Evolutionary conservation across 1,139 yeast species (phyloP), one percentile per base, ranked within the genome.

Genomic region (Sugiyamaella sp.): DNA sequence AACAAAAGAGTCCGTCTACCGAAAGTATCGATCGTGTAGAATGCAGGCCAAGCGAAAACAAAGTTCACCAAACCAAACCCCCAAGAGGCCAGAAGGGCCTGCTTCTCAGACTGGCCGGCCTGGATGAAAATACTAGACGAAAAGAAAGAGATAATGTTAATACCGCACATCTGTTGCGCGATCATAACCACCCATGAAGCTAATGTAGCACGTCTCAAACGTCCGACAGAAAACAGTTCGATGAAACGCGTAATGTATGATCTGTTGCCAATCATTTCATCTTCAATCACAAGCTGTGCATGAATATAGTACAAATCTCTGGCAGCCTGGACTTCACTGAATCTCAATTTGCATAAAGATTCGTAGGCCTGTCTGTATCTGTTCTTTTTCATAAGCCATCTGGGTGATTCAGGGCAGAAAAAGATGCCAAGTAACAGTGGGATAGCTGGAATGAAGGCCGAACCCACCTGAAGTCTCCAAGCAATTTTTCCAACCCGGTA

Each of bases 91-190:
- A 85, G 71, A 65, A 89, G 72, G 0, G 95, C 84, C 17, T 49
- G 33, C 24, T 27, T 42, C 22, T 52, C 52, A n/a, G 39, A 29
- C 19, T 33, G 27, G n/a, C 53, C 46, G 6, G 61, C 56, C 4
- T 46, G 39, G 6, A 46, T 48, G 46, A 59, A 59, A 32, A 59
- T 59, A 12, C 59, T 51, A 4, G 62, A 59, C 1, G 62, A 58
- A 49, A 57, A 59, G 89, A 79, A 85, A 14, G 95, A 89, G 70
- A 88, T 86, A 54, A 86, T 90, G 65, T 88, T 88, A 66, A 88
- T 82, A 65, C 95, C 95, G 72, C 95, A 87, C 75, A 88, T 85
- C 68, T 88, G 95, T 74, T 88, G 95, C 85, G 85, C 86, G 67
- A 86, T 85, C 82, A 89, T 88, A 55, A 83, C 88, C 55, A 86